Base-by-base conservation (phyloP, 495 filamentous ascomycete species). In the Lasiosphaeria ovina region DNA sequence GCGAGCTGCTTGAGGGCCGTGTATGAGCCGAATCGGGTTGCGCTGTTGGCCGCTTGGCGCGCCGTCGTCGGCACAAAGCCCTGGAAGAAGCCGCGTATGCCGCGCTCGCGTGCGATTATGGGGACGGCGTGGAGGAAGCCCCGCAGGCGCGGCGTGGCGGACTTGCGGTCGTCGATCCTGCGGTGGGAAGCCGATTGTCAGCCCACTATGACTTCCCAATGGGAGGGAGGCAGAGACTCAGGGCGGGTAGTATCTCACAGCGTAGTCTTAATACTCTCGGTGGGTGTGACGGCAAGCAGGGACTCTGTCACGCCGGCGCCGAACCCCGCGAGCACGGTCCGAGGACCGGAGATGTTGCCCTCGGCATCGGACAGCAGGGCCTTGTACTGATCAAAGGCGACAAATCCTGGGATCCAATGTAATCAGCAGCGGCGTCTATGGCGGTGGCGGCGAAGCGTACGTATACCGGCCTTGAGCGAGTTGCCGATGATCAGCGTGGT, bases 401-500 rank as follows among this genome's bases (percentile, higher is more conserved):
- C 91, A 66, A 98, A 98, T 62, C 91, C 90, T 95, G 65, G 11
- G n/a, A 12, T 48, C 16, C 32, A 12, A 7, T 8, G 12, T 0
- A 42, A 6, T 48, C 38, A 38, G 16, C 59, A 52, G 50, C 58
- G 33, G 38, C 24, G 16, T 55, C 35, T 24, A 24, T 24, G 24
- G 24, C 24, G 24, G 51, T 17, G 36, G 35, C 49, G 38, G 51
- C n/a, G 44, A 38, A 50, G 74, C 89, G 47, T 81, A 92, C 93
- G 86, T 64, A 98, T 92, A 54, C 94, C 94, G 44, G 95, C 94
- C 75, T 98, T 98, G 62, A 92, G 75, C 34, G 92, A 93, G 77
- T 98, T 98, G 55, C 94, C 94, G 63, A 98, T 92, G 52, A 98
- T 94, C 72, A 98, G 77, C 32, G 94, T 97, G 24, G 94, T 98